A percentile compares a stretch with the other conserved stretches of the same genome.
Conservation (phyloP, 495 filamentous ascomycete species). For the Neurospora africana region DNA sequence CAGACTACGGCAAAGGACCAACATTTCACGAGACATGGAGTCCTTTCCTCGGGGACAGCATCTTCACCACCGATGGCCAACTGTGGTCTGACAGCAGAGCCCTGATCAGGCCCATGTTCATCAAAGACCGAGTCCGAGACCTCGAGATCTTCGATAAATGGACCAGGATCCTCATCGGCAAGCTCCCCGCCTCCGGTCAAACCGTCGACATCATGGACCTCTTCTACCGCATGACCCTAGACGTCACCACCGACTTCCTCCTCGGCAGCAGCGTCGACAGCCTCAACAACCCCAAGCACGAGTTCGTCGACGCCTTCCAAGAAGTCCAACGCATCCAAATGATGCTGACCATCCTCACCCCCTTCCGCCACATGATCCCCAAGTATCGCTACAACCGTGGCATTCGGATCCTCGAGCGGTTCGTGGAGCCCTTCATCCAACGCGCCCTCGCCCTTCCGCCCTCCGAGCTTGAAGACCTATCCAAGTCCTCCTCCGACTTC, state of each 20-base stretch:
- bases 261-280: constrained; percentile 44
- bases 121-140: constrained; percentile 39
- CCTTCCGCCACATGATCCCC: constrained; percentile 33
- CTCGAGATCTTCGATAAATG: constrained; percentile 42
- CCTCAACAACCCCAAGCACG: constrained; percentile 36
- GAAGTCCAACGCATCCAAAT: constrained; percentile 43
- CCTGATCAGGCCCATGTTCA: constrained; percentile 48
- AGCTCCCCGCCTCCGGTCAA: constrained; percentile 28
- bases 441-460: constrained; percentile 35
- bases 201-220: constrained; percentile 43
- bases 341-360: constrained; percentile 31
- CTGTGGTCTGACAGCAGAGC: constrained; percentile 42
- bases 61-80: constrained; percentile 49
- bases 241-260: constrained; percentile 50
- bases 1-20: constrained; percentile 45
- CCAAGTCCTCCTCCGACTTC: constrained; percentile 28
- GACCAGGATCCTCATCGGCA: constrained; percentile 29
- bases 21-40: constrained; percentile 40
- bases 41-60: constrained; percentile 46
- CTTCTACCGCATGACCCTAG: constrained; percentile 45
- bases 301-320: constrained; percentile 43
- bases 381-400: constrained; percentile 29
- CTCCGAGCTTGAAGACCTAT: constrained; percentile 40
- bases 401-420: constrained; percentile 37
- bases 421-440: constrained; percentile 44